Conservation (phyloP, 371 early-diverging fungal species). For the Blyttiomyces sp. region DNA sequence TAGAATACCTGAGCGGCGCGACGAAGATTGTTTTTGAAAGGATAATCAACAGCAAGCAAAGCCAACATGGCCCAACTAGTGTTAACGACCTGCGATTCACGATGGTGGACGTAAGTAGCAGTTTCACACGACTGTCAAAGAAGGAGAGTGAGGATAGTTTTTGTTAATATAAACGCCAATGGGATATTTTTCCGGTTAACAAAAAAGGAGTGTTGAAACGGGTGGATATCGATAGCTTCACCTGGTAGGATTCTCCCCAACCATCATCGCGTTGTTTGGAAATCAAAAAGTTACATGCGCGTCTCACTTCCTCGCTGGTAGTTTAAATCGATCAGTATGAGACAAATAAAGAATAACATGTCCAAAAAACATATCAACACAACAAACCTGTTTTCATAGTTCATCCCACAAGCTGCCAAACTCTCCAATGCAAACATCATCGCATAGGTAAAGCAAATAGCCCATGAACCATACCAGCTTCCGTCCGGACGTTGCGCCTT, state of each 20-base stretch:
- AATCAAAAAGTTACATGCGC: conserved; percentile 84
- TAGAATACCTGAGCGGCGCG: conserved; percentile 1
- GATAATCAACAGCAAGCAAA: conserved; percentile 86
- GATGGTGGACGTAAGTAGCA: conserved; percentile 62
- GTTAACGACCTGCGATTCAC: conserved; percentile 83
- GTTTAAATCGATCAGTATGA: not conserved
- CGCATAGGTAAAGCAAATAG: conserved; percentile 96
- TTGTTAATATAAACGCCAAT: too few relatives aligned
- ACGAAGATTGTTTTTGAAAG: conserved; percentile 48
- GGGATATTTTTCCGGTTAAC: not conserved
- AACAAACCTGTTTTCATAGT: conserved; percentile 67
- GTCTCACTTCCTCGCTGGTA: conserved; percentile 45
- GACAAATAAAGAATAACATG: not conserved
- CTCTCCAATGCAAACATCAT: conserved; percentile 89
- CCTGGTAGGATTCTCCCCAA: conserved; percentile 94
- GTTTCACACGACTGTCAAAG: conserved; percentile 64
- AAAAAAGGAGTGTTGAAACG: not conserved
- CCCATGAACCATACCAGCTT: conserved; percentile 96
- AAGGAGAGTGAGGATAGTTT: too few relatives aligned
- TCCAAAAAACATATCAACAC: not conserved
- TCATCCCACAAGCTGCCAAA: conserved; percentile 78
- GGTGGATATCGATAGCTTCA: not conserved
- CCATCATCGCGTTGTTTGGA: conserved; percentile 92
- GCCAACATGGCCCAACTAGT: conserved; percentile 87
- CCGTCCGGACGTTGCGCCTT: conserved; percentile 77